Evolutionary conservation across 2,329 filamentous ascomycete species (phyloP).

Genomic region (Atkinsonella hypoxylon): DNA sequence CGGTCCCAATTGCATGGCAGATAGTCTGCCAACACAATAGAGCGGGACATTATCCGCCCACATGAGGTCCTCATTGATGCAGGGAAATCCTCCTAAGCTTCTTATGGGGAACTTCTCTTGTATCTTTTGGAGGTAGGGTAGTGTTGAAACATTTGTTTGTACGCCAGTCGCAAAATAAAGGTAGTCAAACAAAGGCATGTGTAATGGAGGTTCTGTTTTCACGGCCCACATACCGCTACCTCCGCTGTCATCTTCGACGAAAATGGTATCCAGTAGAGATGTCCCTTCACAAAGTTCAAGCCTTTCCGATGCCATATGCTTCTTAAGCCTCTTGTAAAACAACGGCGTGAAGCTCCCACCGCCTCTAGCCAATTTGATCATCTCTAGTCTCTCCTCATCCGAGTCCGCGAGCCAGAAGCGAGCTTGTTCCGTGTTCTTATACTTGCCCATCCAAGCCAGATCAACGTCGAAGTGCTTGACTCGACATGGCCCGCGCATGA

Average conservation of each 20-base stretch:
- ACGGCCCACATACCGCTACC: slow-evolving; percentile 25
- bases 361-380: slow-evolving; percentile 53
- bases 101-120: slow-evolving; percentile 47
- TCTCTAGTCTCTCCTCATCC: slow-evolving; percentile 54
- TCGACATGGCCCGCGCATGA: slow-evolving; percentile 48
- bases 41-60: slow-evolving; percentile 63
- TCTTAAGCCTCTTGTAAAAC: slow-evolving; percentile 54
- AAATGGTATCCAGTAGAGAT: slow-evolving; percentile 36
- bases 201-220: slow-evolving; percentile 38
- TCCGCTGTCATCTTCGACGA: slow-evolving; percentile 28
- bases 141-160: slow-evolving; percentile 45
- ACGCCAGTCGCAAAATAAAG: slow-evolving; percentile 69
- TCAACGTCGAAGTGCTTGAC: slow-evolving; percentile 71
- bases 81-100: slow-evolving; percentile 54
- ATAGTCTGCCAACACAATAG: slow-evolving; percentile 58
- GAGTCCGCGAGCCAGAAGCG: slow-evolving; percentile 66
- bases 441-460: slow-evolving; percentile 72
- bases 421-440: slow-evolving; percentile 64
- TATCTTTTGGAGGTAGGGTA: slow-evolving; percentile 52
- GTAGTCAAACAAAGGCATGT: slow-evolving; percentile 49
- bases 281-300: slow-evolving; percentile 48
- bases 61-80: slow-evolving; percentile 63
- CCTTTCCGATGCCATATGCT: slow-evolving; percentile 38
- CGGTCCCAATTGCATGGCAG: slow-evolving; percentile 56
- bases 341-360: slow-evolving; percentile 66